A percentile compares a stretch with the other conserved stretches of the same genome.
These are phyloP conservation scores for Bullera alba DNA, from an alignment of 768 basidiomycete species.

Conservation along the genomic window DNA sequence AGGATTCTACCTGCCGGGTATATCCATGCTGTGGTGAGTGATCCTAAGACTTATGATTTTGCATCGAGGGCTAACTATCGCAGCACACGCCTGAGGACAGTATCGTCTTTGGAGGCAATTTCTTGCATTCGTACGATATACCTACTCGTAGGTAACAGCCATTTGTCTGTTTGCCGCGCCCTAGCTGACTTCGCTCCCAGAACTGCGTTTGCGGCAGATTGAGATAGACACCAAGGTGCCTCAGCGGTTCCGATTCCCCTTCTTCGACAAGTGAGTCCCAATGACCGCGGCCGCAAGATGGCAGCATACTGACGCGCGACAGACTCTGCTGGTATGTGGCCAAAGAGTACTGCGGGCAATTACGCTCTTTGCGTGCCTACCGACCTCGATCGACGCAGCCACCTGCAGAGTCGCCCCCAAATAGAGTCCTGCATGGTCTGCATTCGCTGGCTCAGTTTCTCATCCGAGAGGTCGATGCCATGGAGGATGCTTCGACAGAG, in stretches of 20 bases:
- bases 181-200: slow-evolving; percentile 48
- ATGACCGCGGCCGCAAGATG: slow-evolving; percentile 8
- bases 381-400: slow-evolving; percentile 7
- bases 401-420: slow-evolving; percentile 20
- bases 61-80: neutral
- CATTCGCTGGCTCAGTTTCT: slow-evolving; percentile 68
- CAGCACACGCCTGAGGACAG: slow-evolving; percentile 88
- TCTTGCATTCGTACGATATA: slow-evolving; percentile 82
- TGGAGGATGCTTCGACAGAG: slow-evolving; percentile 58
- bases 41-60: too few relatives aligned
- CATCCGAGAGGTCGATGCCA: slow-evolving; percentile 62
- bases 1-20: slow-evolving; percentile 88
- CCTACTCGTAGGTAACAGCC: slow-evolving; percentile 61
- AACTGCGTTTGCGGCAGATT: slow-evolving; percentile 80
- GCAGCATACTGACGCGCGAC: slow-evolving; percentile 6
- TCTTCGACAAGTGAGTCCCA: slow-evolving; percentile 60
- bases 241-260: slow-evolving; percentile 80
- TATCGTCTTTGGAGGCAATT: slow-evolving; percentile 95
- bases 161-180: neutral
- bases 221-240: slow-evolving; percentile 89
- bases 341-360: slow-evolving; percentile 67
- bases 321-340: slow-evolving; percentile 89
- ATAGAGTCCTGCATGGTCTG: slow-evolving; percentile 65
- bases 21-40: slow-evolving; percentile 90
- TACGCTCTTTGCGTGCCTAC: slow-evolving; percentile 45